Evolutionary conservation across 495 filamentous ascomycete genomes (phyloP).

Genomic region (Neurospora intermedia): DNA sequence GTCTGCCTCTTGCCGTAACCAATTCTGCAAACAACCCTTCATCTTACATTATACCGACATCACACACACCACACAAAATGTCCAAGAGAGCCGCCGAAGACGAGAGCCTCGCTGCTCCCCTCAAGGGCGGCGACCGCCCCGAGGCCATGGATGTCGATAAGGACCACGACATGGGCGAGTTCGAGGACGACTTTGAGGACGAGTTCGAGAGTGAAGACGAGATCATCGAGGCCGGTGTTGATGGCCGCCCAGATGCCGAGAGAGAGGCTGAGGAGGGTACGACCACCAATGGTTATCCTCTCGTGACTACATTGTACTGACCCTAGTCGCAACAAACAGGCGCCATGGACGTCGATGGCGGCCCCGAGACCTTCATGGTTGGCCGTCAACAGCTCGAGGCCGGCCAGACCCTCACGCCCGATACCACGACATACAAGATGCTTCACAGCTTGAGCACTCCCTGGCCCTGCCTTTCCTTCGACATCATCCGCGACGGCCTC

Average conservation of each 20-base stretch:
- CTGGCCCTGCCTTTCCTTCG: constrained; percentile 95
- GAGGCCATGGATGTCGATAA: constrained; percentile 45
- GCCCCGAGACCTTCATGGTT: constrained; percentile 72
- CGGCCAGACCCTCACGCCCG: constrained; percentile 82
- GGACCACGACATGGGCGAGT: constrained; percentile 64
- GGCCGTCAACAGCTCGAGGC: constrained; percentile 76
- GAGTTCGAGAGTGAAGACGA: constrained; percentile 97
- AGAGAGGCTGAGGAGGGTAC: constrained; percentile 67
- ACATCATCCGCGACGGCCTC: constrained; percentile 78
- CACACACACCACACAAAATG: constrained; percentile 38
- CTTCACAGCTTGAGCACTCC: constrained; percentile 82
- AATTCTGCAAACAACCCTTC: too few species aligned
- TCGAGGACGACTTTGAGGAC: constrained; percentile 93
- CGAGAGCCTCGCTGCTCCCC: constrained; percentile 42
- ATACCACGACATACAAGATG: constrained; percentile 90
- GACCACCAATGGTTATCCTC: not conserved
- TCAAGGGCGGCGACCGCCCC: constrained; percentile 62
- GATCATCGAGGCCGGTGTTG: constrained; percentile 86
- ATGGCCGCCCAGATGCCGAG: constrained; percentile 86
- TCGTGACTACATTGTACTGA: constrained; percentile 11
- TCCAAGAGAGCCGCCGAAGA: constrained; percentile 56
- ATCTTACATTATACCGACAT: too few species aligned
- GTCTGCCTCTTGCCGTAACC: not conserved
- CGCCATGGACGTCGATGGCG: constrained; percentile 83
- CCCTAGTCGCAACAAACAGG: constrained; percentile 27